Conservation (phyloP, 2,329 filamentous ascomycete species). For the Paradendryphiella salina region DNA sequence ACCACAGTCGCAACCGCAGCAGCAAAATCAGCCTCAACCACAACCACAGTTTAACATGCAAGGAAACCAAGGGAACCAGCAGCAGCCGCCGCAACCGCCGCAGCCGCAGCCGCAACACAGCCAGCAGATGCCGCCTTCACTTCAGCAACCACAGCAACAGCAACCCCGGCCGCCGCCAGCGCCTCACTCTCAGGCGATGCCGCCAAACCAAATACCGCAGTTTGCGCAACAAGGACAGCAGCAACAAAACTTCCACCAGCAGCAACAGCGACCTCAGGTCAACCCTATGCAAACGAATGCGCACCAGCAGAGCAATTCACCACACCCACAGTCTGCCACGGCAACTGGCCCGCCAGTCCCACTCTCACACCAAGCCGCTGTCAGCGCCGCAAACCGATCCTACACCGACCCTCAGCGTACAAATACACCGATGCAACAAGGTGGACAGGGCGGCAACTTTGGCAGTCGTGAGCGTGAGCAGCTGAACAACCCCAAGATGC, state of each 20-base stretch:
- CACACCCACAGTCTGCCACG: conserved; percentile 44
- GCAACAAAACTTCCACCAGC: conserved; percentile 36
- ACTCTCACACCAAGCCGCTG: conserved; percentile 52
- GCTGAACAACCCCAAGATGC: conserved; percentile 66
- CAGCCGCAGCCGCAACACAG: conserved; percentile 29
- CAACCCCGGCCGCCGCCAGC: conserved; percentile 34
- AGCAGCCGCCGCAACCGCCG: conserved; percentile 26
- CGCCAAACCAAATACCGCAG: conserved; percentile 33
- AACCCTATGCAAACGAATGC: conserved; percentile 44
- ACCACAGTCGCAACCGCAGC: conserved; percentile 26
- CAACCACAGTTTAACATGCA: conserved; percentile 32
- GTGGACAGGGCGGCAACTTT: conserved; percentile 36
- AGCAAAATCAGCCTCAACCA: conserved; percentile 18
- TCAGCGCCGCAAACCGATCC: conserved; percentile 48
- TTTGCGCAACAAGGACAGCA: conserved; percentile 36
- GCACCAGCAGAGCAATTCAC: conserved; percentile 44
- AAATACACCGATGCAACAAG: conserved; percentile 40
- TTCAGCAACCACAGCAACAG: conserved; percentile 22
- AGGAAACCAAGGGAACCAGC: conserved; percentile 25
- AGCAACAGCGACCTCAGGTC: conserved; percentile 42
- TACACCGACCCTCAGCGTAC: conserved; percentile 45
- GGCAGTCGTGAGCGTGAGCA: conserved; percentile 46
- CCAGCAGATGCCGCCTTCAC: conserved; percentile 27
- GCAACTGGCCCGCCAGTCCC: conserved; percentile 43
- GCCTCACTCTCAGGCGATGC: conserved; percentile 36